These are phyloP conservation scores for Linum tenue DNA, from an alignment of 345 rosid genomes.

Conservation along the genomic window DNA sequence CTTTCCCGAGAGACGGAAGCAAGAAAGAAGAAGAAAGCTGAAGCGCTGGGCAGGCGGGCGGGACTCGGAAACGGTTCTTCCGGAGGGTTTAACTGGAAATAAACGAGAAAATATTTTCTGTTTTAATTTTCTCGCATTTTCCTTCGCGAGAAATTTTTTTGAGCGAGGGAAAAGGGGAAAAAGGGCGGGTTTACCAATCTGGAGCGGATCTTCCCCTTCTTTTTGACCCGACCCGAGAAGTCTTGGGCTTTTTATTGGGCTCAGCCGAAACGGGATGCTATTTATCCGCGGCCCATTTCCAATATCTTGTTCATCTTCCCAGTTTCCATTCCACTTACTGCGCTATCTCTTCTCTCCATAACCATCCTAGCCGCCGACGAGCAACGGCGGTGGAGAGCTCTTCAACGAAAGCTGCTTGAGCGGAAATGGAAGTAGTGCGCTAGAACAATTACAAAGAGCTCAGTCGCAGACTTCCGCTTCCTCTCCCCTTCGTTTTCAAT, in stretches of 20 bases:
- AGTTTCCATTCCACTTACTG: no score
- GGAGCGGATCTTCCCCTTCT: background rate
- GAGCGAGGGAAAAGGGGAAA: slow-evolving; percentile 6
- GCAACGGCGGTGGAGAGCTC: background rate
- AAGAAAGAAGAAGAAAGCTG: background rate
- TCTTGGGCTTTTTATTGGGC: no score
- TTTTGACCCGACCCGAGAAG: slow-evolving; percentile 1
- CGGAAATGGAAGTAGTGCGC: background rate
- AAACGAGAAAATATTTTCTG: background rate
- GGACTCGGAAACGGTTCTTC: slow-evolving; percentile 15
- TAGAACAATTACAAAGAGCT: background rate
- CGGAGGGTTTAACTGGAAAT: slow-evolving; percentile 17
- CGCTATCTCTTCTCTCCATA: no score
- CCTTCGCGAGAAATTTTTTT: slow-evolving; percentile 20
- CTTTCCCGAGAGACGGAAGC: background rate
- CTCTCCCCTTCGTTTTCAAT: background rate
- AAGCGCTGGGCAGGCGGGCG: slow-evolving; percentile 1
- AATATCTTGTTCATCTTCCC: no score
- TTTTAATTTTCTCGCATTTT: slow-evolving; percentile 14
- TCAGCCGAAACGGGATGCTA: no score
- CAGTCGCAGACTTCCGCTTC: background rate
- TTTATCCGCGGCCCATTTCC: no score
- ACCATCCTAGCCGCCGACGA: no score
- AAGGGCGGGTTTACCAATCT: slow-evolving; percentile 8
- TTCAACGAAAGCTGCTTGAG: background rate